Conservation (phyloP, 345 rosid species). For the Linum lewisii region DNA sequence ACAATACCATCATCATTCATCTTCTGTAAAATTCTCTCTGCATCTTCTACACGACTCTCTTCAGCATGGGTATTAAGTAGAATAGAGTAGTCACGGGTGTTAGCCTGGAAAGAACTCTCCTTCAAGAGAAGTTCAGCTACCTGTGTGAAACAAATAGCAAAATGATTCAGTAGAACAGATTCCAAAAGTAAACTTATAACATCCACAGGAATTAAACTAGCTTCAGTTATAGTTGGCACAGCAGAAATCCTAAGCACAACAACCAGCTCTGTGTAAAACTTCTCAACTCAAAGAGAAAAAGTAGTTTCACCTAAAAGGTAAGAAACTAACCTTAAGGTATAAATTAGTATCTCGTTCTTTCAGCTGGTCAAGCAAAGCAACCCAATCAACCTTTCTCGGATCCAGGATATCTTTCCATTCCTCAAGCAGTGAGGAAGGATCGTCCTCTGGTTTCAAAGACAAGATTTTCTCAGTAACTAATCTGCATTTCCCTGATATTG, state of each 20-base stretch:
- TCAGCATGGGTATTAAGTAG: constrained; percentile 63
- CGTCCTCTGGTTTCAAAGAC: constrained; percentile 52
- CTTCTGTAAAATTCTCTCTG: constrained; percentile 60
- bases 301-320: no score
- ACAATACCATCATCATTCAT: constrained; percentile 54
- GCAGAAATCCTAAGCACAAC: no score
- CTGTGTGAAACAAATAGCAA: constrained; percentile 28
- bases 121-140: constrained; percentile 57
- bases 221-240: no score
- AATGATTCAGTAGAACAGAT: neutral
- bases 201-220: no score
- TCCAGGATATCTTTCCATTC: constrained; percentile 72
- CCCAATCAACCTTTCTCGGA: constrained; percentile 83
- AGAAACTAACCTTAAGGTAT: constrained; percentile 46
- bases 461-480: constrained; percentile 59
- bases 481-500: constrained; percentile 61
- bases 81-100: constrained; percentile 48
- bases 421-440: constrained; percentile 49
- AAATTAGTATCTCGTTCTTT: constrained; percentile 33
- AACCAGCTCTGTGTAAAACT: no score
- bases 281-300: no score
- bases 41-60: constrained; percentile 46
- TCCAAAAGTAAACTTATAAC: neutral
- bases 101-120: constrained; percentile 57
- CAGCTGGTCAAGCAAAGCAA: constrained; percentile 53